These are phyloP conservation scores for Triadica sebifera DNA, from an alignment of 345 rosid species.

Conservation along the genomic window DNA sequence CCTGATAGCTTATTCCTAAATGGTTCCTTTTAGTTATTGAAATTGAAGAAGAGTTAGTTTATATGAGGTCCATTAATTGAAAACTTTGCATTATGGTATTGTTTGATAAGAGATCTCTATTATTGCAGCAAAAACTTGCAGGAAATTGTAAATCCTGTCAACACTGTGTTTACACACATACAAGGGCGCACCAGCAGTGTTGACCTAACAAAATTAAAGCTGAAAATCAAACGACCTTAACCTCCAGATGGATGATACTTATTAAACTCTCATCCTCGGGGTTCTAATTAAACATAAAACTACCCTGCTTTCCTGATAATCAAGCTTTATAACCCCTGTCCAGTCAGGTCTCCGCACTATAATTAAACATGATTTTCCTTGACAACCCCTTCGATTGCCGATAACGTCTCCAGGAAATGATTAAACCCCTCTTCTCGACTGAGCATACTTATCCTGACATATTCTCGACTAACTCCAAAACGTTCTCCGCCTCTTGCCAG, in stretches of 20 bases:
- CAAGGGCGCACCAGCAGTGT: neutral
- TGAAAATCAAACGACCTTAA: neutral
- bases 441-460: constrained; percentile 68
- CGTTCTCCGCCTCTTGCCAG: constrained; percentile 51
- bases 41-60: too few species aligned
- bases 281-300: neutral
- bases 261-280: neutral
- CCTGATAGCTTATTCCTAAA: too few species aligned
- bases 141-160: neutral
- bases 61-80: neutral
- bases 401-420: constrained; percentile 59
- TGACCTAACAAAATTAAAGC: neutral
- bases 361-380: neutral
- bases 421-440: constrained; percentile 57
- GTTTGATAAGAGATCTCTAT: neutral
- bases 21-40: too few species aligned
- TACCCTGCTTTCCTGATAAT: neutral
- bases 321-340: neutral
- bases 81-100: neutral
- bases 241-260: constrained; percentile 14
- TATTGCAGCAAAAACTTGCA: neutral
- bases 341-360: neutral
- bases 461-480: constrained; percentile 51
- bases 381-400: constrained; percentile 29
- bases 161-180: neutral